phyloP scores from a whole-genome alignment of 331 rosid genomes.

The Saraca asoca region DNA sequence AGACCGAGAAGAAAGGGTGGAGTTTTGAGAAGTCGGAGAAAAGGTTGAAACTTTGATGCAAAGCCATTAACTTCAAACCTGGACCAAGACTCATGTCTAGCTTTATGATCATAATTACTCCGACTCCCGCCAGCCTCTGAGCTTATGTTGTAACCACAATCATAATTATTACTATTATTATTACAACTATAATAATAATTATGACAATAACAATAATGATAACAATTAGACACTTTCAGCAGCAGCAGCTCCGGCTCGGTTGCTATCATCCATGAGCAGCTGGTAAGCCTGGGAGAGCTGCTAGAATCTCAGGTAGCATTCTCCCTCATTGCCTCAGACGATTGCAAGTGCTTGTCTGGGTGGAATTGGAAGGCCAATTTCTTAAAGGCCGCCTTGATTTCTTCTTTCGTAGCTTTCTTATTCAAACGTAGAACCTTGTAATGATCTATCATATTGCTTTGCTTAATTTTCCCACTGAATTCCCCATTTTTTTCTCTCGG shows the following conservation, averaged over 20 bases:
- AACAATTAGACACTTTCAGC: conserved; percentile 10
- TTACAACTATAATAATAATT: conserved; percentile 37
- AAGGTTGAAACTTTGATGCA: conserved; percentile 56
- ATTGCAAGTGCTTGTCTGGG: conserved; percentile 87
- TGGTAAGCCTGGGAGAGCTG: conserved; percentile 85
- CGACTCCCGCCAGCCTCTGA: conserved; percentile 32
- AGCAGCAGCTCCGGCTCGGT: conserved; percentile 38
- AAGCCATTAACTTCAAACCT: conserved; percentile 44
- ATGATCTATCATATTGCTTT: conserved; percentile 53
- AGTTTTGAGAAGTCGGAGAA: conserved; percentile 57
- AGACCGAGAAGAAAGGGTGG: conserved; percentile 78
- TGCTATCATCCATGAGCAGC: conserved; percentile 78
- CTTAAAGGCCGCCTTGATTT: conserved; percentile 81
- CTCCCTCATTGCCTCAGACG: conserved; percentile 56
- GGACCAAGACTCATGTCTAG: conserved; percentile 44
- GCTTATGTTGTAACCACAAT: too few species aligned
- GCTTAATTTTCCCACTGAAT: conserved; percentile 2
- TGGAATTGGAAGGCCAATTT: conserved; percentile 77
- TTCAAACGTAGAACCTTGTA: conserved; percentile 68
- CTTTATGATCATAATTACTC: conserved; percentile 12
- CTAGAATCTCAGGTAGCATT: conserved; percentile 74
- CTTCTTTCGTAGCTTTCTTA: conserved; percentile 66
- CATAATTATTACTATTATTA: too few species aligned
- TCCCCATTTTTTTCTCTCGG: background rate
- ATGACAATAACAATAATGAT: too few species aligned